phyloP scores from a whole-genome alignment of 1,139 yeast genomes.

The Candida albicans region DNA sequence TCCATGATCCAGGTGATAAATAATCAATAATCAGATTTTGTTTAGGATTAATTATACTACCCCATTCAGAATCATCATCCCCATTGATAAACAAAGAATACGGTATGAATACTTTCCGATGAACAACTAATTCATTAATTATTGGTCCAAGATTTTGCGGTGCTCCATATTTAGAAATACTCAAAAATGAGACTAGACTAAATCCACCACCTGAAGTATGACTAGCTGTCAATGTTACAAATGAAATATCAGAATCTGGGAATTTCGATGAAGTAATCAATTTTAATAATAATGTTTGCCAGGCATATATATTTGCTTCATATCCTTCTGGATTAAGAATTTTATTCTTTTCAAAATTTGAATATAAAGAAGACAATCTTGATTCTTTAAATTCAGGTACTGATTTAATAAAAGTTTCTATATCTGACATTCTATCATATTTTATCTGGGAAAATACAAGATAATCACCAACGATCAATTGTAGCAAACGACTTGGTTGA shows the following conservation, averaged over 20 bases:
- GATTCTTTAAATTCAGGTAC: conserved; percentile 41
- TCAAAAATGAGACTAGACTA: conserved; percentile 11
- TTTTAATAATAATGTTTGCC: conserved; percentile 40
- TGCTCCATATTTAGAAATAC: conserved; percentile 29
- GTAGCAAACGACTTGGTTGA: too few relatives aligned
- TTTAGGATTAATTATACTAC: too few relatives aligned
- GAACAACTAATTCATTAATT: conserved; percentile 26
- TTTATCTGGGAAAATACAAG: background rate
- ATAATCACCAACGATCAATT: too few relatives aligned
- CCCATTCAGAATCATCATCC: background rate
- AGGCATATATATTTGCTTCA: conserved; percentile 66
- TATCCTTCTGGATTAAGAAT: conserved; percentile 66
- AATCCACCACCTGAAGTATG: too few relatives aligned
- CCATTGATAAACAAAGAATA: conserved; percentile 18
- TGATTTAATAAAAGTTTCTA: conserved; percentile 18
- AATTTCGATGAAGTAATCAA: conserved; percentile 17
- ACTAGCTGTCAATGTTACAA: background rate
- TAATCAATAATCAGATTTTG: conserved; percentile 10
- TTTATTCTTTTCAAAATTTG: conserved; percentile 54
- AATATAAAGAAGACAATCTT: conserved; percentile 62
- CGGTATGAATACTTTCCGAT: conserved; percentile 24
- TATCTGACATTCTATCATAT: conserved; percentile 3
- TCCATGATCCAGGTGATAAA: conserved; percentile 24
- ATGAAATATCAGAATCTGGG: conserved; percentile 20
- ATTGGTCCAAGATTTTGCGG: conserved; percentile 28